Evolutionary conservation across 495 filamentous ascomycete genomes (phyloP).

Genomic region (Aspergillus baeticus): DNA sequence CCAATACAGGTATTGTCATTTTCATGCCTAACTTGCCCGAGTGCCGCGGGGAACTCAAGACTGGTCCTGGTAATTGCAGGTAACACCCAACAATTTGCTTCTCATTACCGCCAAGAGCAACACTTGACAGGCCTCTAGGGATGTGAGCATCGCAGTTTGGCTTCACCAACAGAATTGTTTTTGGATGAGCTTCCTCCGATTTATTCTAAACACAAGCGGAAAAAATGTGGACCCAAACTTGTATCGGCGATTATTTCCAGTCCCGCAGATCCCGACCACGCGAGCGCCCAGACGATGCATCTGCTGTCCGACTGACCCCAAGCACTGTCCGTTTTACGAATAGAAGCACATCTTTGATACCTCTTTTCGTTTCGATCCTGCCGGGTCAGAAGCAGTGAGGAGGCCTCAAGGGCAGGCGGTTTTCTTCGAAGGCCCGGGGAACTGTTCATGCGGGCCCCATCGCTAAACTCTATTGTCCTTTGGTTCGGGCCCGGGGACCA

Average conservation of each 20-base stretch:
- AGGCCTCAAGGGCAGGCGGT: background rate
- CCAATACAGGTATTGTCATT: constrained; percentile 12
- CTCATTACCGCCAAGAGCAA: no score
- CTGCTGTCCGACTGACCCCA: constrained; percentile 6
- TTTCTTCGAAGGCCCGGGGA: no score
- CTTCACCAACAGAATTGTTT: background rate
- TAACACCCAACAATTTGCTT: background rate
- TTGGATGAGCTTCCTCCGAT: background rate
- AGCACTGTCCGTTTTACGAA: background rate
- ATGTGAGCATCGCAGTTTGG: background rate
- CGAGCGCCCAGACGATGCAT: constrained; percentile 3
- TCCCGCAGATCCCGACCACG: constrained; percentile 12
- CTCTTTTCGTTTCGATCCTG: background rate
- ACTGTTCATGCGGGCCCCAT: background rate
- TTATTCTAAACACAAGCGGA: background rate
- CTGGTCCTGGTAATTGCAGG: background rate
- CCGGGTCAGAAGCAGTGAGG: background rate
- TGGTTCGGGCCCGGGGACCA: constrained; percentile 16
- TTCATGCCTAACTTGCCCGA: constrained; percentile 7
- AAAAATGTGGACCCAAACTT: background rate
- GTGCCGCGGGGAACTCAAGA: background rate
- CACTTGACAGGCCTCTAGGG: background rate
- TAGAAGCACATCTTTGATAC: background rate
- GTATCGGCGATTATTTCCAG: constrained; percentile 6
- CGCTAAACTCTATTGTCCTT: background rate